These are phyloP conservation scores for Echinosophora koreensis DNA, from an alignment of 306 rosid genomes.

Conservation along the genomic window DNA sequence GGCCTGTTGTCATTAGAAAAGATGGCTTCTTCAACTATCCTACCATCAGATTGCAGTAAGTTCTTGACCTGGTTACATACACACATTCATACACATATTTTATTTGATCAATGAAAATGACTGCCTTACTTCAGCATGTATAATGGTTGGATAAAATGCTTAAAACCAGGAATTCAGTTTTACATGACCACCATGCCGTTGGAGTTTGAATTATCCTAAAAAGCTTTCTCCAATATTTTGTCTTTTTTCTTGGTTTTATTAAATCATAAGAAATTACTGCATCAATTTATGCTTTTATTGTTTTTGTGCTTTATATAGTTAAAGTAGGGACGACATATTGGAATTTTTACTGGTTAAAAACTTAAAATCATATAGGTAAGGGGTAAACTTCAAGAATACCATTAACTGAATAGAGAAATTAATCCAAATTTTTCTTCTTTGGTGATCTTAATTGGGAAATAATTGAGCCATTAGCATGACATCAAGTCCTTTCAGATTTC, in stretches of 20 bases:
- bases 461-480: background rate
- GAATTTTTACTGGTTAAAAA: conserved; percentile 20
- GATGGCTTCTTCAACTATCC: conserved; percentile 77
- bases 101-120: conserved; percentile 30
- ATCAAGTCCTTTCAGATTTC: conserved; percentile 1
- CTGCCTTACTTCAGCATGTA: conserved; percentile 26
- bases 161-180: conserved; percentile 22
- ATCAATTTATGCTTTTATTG: conserved; percentile 15
- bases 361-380: conserved; percentile 31
- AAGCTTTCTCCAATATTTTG: conserved; percentile 1
- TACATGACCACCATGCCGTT: background rate
- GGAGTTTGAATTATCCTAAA: conserved; percentile 23
- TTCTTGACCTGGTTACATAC: conserved; percentile 35
- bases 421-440: conserved; percentile 24
- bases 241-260: conserved; percentile 19
- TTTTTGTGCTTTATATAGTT: conserved; percentile 1
- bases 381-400: conserved; percentile 1
- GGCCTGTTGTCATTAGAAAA: conserved; percentile 77
- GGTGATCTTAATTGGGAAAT: conserved; percentile 9
- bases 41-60: conserved; percentile 92
- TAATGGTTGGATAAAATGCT: background rate
- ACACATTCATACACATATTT: background rate
- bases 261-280: conserved; percentile 22
- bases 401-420: conserved; percentile 18
- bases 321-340: background rate